Conservation (phyloP, 129 eudicot genomes). For the Silybum marianum region DNA sequence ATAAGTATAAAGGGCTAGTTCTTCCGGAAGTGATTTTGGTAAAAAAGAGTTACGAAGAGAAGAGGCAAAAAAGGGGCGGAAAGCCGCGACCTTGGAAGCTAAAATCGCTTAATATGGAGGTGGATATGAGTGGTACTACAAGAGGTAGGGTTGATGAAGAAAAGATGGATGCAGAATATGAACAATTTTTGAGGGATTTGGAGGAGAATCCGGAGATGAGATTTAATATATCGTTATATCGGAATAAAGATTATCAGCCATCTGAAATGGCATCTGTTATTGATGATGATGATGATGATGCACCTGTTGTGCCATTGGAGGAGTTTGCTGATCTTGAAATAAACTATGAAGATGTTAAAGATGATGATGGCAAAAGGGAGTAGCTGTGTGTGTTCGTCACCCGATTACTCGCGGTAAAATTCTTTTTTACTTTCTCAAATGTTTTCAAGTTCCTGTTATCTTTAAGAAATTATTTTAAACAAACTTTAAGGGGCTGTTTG, state of each 20-base stretch:
- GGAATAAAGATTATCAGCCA: conserved; percentile 53
- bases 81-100: conserved; percentile 75
- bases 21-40: conserved; percentile 57
- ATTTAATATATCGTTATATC: conserved; percentile 57
- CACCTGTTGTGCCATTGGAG: conserved; percentile 53
- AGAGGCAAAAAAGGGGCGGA: conserved; percentile 49
- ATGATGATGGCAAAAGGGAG: conserved; percentile 42
- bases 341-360: conserved; percentile 38
- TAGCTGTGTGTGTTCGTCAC: conserved; percentile 2
- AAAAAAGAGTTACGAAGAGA: conserved; percentile 76
- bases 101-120: conserved; percentile 55
- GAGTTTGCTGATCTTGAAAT: conserved; percentile 62
- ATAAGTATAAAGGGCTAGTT: conserved; percentile 54
- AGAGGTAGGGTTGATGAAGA: conserved; percentile 46
- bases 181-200: conserved; percentile 58
- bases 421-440: neutral
- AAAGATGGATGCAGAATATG: conserved; percentile 57
- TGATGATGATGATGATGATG: conserved; percentile 63
- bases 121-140: conserved; percentile 38
- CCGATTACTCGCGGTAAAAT: neutral
- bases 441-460: neutral
- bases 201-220: conserved; percentile 73
- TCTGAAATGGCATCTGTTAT: conserved; percentile 54
- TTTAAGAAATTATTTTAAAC: neutral
- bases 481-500: neutral